Conservation (phyloP, 23 red algal genomes). For the Gracilaria caudata region DNA sequence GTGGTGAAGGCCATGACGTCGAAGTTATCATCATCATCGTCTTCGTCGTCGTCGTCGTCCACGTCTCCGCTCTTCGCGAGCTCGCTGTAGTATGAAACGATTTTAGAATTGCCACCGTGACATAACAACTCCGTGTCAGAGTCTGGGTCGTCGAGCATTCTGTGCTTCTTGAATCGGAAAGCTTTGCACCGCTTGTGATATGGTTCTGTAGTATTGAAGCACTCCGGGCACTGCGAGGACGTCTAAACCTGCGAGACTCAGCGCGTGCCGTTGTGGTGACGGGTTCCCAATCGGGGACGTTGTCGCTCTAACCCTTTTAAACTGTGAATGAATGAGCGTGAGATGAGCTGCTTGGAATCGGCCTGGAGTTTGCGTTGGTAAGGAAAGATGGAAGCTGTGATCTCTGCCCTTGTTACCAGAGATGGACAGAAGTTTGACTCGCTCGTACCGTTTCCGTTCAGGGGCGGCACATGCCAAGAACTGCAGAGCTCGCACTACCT, state of each 20-base stretch:
- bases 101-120: background rate
- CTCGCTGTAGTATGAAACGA: background rate
- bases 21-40: conserved; percentile 16
- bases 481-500: no score
- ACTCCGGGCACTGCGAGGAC: background rate
- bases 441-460: no score
- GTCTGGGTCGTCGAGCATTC: conserved; percentile 23
- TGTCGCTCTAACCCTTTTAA: no score
- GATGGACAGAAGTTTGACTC: no score
- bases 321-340: no score
- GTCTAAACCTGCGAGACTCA: background rate
- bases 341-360: no score
- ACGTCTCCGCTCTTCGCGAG: background rate
- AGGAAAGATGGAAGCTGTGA: no score
- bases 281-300: no score
- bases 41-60: conserved; percentile 12
- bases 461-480: no score
- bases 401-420: no score
- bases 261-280: no score
- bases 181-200: background rate
- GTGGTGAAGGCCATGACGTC: background rate
- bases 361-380: no score
- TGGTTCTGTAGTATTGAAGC: background rate
- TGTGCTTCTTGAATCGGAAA: background rate
- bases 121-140: conserved; percentile 13